Evolutionary conservation across 2,329 filamentous ascomycete genomes (phyloP).

Genomic region (Aspergillus calidoustus): DNA sequence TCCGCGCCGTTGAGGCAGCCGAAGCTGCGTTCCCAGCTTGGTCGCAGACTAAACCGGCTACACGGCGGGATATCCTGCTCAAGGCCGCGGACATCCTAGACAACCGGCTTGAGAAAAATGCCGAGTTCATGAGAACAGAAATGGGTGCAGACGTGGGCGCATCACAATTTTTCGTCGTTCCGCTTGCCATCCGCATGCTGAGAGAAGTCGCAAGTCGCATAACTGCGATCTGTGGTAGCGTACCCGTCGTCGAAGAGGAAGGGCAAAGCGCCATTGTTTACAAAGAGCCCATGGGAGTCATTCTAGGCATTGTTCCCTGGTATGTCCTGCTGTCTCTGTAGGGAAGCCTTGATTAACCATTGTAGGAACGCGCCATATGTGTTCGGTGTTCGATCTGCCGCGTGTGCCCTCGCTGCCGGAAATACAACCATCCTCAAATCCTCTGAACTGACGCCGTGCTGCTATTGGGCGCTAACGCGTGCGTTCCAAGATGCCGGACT

Average conservation of each 20-base stretch:
- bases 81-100: conserved; percentile 66
- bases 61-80: conserved; percentile 71
- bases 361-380: conserved; percentile 59
- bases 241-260: conserved; percentile 8
- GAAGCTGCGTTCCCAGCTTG: conserved; percentile 68
- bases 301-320: conserved; percentile 76
- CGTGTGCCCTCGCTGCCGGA: conserved; percentile 68
- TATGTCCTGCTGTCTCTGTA: conserved; percentile 16
- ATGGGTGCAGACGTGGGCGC: conserved; percentile 64
- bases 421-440: conserved; percentile 61
- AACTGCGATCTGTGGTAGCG: conserved; percentile 10
- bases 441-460: conserved; percentile 8
- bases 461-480: conserved; percentile 53
- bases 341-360: neutral
- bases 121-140: conserved; percentile 57
- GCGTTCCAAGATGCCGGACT: conserved; percentile 49
- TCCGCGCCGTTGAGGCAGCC: conserved; percentile 43
- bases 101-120: conserved; percentile 43
- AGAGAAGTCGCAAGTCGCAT: conserved; percentile 14
- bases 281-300: conserved; percentile 74
- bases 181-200: conserved; percentile 49
- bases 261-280: conserved; percentile 47
- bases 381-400: conserved; percentile 55
- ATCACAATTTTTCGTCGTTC: conserved; percentile 41
- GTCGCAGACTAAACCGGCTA: conserved; percentile 63